These are phyloP conservation scores for Pseudohalonectria lignicola DNA, from an alignment of 2,329 filamentous ascomycete species.

Conservation along the genomic window DNA sequence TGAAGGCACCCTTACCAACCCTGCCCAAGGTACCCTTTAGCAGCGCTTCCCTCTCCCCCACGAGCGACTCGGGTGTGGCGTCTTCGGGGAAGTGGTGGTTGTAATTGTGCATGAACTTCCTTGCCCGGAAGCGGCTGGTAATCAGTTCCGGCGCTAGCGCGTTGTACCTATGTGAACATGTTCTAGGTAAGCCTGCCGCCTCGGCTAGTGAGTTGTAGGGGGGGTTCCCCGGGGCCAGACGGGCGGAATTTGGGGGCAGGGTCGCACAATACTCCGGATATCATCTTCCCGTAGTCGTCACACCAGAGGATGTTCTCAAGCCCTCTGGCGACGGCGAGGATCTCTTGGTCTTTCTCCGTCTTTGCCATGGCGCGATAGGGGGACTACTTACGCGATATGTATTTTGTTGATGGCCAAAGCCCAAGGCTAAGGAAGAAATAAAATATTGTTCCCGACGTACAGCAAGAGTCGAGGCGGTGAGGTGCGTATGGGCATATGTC, in stretches of 20 bases:
- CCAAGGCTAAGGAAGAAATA: too few species aligned
- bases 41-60: constrained; percentile 27
- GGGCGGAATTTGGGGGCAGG: too few species aligned
- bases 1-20: constrained; percentile 39
- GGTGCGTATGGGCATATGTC: too few species aligned
- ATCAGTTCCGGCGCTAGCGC: constrained; percentile 33
- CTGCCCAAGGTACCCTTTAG: constrained; percentile 37
- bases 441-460: too few species aligned
- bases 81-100: constrained; percentile 43
- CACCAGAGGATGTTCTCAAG: constrained; percentile 42
- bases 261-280: constrained; percentile 49
- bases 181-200: too few species aligned
- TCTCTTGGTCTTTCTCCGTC: constrained; percentile 1
- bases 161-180: too few species aligned
- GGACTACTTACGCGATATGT: too few species aligned
- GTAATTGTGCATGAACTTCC: constrained; percentile 45
- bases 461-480: too few species aligned
- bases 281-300: constrained; percentile 54
- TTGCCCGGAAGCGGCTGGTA: constrained; percentile 38
- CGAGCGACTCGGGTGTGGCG: constrained; percentile 25
- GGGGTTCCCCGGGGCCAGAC: too few species aligned
- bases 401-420: too few species aligned
- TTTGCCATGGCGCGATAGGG: not conserved
- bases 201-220: too few species aligned
- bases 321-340: constrained; percentile 24